Conservation (phyloP, 2,329 filamentous ascomycete genomes). For the Aphanoascus verrucosus region DNA sequence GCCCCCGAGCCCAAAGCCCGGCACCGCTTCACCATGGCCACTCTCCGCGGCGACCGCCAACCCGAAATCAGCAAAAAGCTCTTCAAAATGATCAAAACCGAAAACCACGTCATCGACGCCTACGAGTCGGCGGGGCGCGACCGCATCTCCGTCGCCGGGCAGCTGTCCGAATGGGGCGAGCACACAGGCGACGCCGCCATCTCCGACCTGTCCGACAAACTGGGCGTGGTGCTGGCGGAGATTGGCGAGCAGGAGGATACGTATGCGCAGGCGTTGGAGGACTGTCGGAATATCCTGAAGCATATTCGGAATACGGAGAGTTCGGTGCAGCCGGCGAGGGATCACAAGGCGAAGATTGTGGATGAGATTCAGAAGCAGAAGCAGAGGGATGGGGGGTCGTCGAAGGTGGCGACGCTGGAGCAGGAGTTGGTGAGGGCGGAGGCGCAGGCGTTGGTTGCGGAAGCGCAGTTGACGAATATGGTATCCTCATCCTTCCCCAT, state of each 20-base stretch:
- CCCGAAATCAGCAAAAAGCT: constrained; percentile 83
- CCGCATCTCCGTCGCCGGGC: constrained; percentile 70
- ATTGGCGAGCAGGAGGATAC: constrained; percentile 86
- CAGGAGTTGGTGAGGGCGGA: constrained; percentile 94
- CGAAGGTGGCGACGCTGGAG: constrained; percentile 72
- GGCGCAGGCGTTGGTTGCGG: constrained; percentile 89
- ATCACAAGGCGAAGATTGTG: constrained; percentile 73
- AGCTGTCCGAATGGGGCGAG: constrained; percentile 95
- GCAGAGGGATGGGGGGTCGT: constrained; percentile 78
- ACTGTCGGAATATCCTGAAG: constrained; percentile 73
- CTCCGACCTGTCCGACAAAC: constrained; percentile 86
- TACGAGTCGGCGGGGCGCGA: constrained; percentile 79
- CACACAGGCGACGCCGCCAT: constrained; percentile 76
- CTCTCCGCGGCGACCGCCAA: constrained; percentile 72
- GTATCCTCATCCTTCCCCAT: constrained; percentile 36
- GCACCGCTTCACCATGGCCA: constrained; percentile 74
- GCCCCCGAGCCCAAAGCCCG: constrained; percentile 37
- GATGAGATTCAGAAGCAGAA: constrained; percentile 91
- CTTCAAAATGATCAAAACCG: constrained; percentile 85
- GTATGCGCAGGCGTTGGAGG: constrained; percentile 79
- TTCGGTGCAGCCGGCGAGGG: constrained; percentile 84
- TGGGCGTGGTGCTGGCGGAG: constrained; percentile 84
- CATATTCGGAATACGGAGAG: constrained; percentile 90
- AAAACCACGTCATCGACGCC: constrained; percentile 76
- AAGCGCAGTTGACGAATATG: constrained; percentile 91